A percentile compares a stretch with the other conserved stretches of the same genome.
phyloP scores from a whole-genome alignment of 176 grass and related monocot genomes.

The Luzula sylvatica region DNA sequence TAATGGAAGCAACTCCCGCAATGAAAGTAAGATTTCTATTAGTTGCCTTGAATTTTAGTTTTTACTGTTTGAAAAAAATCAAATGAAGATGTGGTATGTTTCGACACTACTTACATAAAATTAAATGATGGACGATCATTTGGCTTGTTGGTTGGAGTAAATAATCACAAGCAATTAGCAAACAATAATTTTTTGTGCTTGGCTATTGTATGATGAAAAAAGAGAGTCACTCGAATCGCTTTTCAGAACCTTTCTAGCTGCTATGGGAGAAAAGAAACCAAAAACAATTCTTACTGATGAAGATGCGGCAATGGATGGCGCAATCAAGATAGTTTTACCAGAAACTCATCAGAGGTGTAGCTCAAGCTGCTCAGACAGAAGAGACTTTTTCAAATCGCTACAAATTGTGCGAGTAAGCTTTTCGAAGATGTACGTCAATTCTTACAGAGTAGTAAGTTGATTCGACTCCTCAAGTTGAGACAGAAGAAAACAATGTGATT shows the following conservation, averaged over 20 bases:
- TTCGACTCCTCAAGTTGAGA: too few relatives aligned
- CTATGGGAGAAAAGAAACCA: background rate
- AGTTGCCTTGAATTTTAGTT: too few relatives aligned
- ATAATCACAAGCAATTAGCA: background rate
- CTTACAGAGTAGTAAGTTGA: too few relatives aligned
- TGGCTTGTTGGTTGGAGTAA: background rate
- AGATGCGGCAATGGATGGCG: background rate
- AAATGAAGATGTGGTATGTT: conserved; percentile 15
- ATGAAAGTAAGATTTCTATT: too few relatives aligned
- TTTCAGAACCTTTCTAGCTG: background rate
- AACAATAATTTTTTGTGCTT: background rate
- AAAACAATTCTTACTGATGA: background rate
- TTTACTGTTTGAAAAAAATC: too few relatives aligned
- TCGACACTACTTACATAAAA: conserved; percentile 6
- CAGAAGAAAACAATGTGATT: too few relatives aligned
- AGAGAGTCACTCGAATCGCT: conserved; percentile 4
- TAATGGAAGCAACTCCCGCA: too few relatives aligned
- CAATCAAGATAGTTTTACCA: background rate
- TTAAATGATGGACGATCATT: background rate
- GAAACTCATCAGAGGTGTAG: background rate
- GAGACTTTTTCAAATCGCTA: too few relatives aligned
- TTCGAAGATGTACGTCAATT: too few relatives aligned
- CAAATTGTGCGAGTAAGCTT: too few relatives aligned
- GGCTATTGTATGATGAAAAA: background rate
- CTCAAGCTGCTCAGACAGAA: too few relatives aligned